A percentile compares a stretch with the other conserved stretches of the same genome.
phyloP scores from a whole-genome alignment of 441 rosid species.

The Viola pubescens region DNA sequence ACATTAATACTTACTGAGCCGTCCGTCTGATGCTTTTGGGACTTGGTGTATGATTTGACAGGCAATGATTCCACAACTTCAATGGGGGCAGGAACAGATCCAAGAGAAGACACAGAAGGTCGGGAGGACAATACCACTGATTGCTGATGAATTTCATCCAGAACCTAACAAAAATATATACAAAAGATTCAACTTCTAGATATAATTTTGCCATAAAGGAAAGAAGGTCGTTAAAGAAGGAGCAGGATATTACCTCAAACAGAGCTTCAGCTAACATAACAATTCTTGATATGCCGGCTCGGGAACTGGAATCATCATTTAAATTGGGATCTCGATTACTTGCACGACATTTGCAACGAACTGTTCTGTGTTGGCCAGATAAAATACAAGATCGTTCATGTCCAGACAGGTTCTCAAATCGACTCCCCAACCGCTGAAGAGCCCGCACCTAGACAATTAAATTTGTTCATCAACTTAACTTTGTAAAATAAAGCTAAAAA shows the following conservation, averaged over 20 bases:
- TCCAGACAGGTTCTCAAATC: slow-evolving; percentile 81
- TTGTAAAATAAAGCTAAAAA: too few species aligned
- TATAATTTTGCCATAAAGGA: background rate
- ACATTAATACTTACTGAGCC: slow-evolving; percentile 50
- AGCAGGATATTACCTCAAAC: slow-evolving; percentile 57
- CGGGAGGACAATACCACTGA: slow-evolving; percentile 88
- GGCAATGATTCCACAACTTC: slow-evolving; percentile 87
- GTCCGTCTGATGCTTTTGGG: slow-evolving; percentile 47
- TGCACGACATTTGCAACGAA: slow-evolving; percentile 69
- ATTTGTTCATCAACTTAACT: slow-evolving; percentile 11
- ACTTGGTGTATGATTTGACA: slow-evolving; percentile 43
- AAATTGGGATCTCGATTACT: slow-evolving; percentile 45
- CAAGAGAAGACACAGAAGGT: slow-evolving; percentile 79
- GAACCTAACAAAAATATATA: slow-evolving; percentile 53
- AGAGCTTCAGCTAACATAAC: slow-evolving; percentile 97
- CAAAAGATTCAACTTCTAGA: slow-evolving; percentile 23
- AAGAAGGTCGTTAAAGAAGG: background rate
- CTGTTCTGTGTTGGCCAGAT: slow-evolving; percentile 83
- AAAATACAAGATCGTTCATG: slow-evolving; percentile 86
- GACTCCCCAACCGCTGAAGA: slow-evolving; percentile 88
- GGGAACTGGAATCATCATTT: slow-evolving; percentile 62
- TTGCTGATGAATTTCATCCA: slow-evolving; percentile 99
- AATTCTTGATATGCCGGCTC: slow-evolving; percentile 95
- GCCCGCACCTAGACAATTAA: slow-evolving; percentile 63
- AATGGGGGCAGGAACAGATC: slow-evolving; percentile 92